Evolutionary conservation across 805 yeast genomes (phyloP).

Genomic region (Zygosaccharomyces kombuchaensis): DNA sequence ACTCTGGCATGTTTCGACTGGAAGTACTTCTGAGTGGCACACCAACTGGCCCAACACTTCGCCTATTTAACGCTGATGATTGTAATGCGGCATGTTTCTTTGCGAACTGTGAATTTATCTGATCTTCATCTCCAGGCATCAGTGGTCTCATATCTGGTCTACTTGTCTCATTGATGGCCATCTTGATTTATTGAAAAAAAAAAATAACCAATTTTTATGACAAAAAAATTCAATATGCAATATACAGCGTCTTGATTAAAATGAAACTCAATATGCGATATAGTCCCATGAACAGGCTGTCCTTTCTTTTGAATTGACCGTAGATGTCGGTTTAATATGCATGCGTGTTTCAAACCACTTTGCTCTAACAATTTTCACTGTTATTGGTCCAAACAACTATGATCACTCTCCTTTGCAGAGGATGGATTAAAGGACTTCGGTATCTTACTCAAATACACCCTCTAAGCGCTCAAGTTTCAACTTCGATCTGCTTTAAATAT

Average conservation of each 20-base stretch:
- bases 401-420: neutral
- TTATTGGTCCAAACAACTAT: too few species aligned
- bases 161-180: constrained; percentile 1
- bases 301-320: neutral
- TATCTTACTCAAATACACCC: neutral
- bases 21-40: constrained; percentile 22
- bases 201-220: neutral
- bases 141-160: constrained; percentile 24
- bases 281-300: constrained; percentile 1
- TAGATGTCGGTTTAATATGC: neutral
- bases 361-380: neutral
- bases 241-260: neutral
- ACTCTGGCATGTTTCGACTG: constrained; percentile 21
- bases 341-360: neutral
- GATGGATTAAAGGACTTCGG: neutral
- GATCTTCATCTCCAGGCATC: constrained; percentile 29
- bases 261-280: neutral
- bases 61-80: constrained; percentile 2
- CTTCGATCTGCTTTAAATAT: neutral
- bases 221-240: neutral
- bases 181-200: neutral
- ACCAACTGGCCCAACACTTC: neutral
- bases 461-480: constrained; percentile 4
- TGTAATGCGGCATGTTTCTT: constrained; percentile 8
- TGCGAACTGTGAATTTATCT: constrained; percentile 15